phyloP scores from a whole-genome alignment of 1,284 basidiomycete genomes.

The Coniferiporia weirii region DNA sequence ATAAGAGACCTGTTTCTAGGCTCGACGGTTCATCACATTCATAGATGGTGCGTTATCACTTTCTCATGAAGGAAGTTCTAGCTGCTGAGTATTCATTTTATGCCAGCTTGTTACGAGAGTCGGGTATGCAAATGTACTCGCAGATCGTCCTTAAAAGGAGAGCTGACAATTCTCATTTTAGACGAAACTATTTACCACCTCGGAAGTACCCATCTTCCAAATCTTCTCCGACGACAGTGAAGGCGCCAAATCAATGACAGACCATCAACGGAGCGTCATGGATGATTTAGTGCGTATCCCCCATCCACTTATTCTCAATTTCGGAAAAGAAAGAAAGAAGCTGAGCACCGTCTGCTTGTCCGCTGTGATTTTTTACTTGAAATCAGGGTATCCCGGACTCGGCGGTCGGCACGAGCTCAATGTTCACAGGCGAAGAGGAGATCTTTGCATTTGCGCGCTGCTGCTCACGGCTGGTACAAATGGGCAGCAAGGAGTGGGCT shows the following conservation, averaged over 20 bases:
- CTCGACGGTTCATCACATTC: conserved; percentile 94
- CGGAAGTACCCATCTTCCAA: conserved; percentile 83
- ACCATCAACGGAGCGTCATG: conserved; percentile 86
- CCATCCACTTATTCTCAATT: not conserved
- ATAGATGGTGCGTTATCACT: conserved; percentile 68
- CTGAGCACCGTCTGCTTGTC: not conserved
- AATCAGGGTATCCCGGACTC: conserved; percentile 70
- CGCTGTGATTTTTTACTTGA: not conserved
- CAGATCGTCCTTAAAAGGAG: not conserved
- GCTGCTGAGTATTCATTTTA: not conserved
- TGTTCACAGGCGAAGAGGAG: conserved; percentile 93
- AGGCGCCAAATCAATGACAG: conserved; percentile 46
- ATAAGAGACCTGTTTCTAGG: conserved; percentile 38
- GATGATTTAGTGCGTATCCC: conserved; percentile 71
- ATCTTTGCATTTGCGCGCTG: conserved; percentile 92
- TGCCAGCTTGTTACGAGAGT: conserved; percentile 88
- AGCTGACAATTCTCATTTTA: conserved; percentile 26
- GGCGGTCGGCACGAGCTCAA: conserved; percentile 72
- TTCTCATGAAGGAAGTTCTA: not conserved
- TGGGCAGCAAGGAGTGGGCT: conserved; percentile 85
- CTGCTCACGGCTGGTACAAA: conserved; percentile 85
- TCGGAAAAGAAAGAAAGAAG: not conserved
- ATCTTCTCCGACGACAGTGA: conserved; percentile 74
- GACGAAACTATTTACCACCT: conserved; percentile 87
- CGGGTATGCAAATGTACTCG: conserved; percentile 42